Evolutionary conservation across 768 basidiomycete genomes (phyloP), one percentile per base, ranked within the genome.

Genomic region (Boletus vinaceobasis): DNA sequence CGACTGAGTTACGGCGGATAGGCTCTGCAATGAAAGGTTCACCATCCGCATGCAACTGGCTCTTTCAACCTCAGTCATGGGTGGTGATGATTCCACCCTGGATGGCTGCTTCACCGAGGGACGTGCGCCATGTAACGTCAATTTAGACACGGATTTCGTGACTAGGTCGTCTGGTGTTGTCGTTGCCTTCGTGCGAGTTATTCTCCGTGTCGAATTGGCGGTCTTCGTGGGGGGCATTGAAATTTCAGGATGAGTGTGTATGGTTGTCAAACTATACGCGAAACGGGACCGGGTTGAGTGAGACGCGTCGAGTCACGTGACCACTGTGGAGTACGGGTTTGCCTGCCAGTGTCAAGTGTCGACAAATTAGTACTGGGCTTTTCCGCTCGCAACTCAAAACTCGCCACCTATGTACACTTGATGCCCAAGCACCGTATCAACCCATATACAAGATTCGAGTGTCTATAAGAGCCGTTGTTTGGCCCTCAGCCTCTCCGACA

Each of bases 1-100:
- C 0, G 79, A 76, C 57, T 86, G 80, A 31, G 80, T 66, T 10
- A 81, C 52, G 2, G 61, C 58, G 6, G 84, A 79, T 11, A 92
- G 67, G 0, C 71, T 73, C 59, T 87, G 87, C 6, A 85, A 81
- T 0, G 83, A 79, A 1, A 75, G 46, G 57, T 91, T 91, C 9
- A 89, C 80, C 2, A 75, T 70, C 21, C 79, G 78, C 89, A 90
- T 91, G 2, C 81, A 78, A 4, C 66, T 57, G 0, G 75, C 57
- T 23, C 74, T 75, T 35, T 67, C 67, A 37, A 78, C 75, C 49
- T 77, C 79, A 5, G 63, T 43, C 23, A 51, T 40, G 11, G 40
- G 48, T 33, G 50, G 44, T 15, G 56, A 48, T 19, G 42, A 31
- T 11, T 9, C 39, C 26, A 40, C 50, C 27, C 50, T 50, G 14